Percentiles rank a stretch among this genome's conserved stretches.
Conservation (phyloP, 106 monocot genomes). For the Dendrobium officinale region DNA sequence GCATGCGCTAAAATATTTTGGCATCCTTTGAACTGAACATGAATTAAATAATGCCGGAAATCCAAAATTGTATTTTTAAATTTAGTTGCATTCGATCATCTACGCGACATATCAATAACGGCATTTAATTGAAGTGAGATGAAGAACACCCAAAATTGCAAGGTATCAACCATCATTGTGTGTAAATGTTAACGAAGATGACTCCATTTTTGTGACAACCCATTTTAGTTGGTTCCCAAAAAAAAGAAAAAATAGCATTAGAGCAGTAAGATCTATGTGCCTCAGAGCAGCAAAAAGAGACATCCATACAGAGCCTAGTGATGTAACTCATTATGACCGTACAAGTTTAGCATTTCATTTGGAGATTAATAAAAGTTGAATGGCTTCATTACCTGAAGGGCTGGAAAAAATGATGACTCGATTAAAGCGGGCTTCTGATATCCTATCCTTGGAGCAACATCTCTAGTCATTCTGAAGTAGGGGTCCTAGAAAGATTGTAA, state of each 20-base stretch:
- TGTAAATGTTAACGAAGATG: background rate
- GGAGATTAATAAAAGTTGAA: background rate
- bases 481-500: slow-evolving; percentile 56
- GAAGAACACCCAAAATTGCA: background rate
- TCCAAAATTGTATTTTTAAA: background rate
- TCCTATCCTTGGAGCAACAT: slow-evolving; percentile 99
- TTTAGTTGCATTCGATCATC: background rate
- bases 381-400: slow-evolving; percentile 68
- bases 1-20: background rate
- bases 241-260: background rate
- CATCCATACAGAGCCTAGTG: background rate
- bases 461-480: slow-evolving; percentile 97
- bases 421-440: slow-evolving; percentile 95
- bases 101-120: background rate
- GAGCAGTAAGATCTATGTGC: background rate
- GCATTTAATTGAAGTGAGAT: background rate
- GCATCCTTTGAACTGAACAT: background rate
- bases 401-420: slow-evolving; percentile 95
- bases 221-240: background rate
- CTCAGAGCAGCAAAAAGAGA: background rate
- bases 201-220: background rate
- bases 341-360: background rate
- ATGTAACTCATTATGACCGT: background rate
- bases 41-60: background rate
- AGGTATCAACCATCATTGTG: background rate